Conservation (phyloP, 148 eudicot species). For the Rhododendron mucronatum region DNA sequence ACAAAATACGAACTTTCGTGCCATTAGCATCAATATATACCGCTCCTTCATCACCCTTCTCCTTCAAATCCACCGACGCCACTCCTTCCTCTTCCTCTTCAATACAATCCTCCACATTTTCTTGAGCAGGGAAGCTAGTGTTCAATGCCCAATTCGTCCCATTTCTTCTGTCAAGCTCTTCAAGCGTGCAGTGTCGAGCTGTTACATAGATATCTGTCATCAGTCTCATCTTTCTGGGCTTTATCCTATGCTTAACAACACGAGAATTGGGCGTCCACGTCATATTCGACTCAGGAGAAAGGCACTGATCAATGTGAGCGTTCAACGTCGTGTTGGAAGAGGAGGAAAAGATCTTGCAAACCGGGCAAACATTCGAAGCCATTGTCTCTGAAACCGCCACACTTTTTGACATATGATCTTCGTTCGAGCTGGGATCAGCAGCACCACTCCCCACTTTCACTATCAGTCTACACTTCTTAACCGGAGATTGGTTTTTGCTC, state of each 20-base stretch:
- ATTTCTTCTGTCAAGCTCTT: conserved; percentile 90
- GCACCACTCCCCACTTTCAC: conserved; percentile 37
- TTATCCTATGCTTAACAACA: conserved; percentile 57
- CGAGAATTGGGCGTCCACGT: conserved; percentile 43
- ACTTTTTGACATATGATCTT: conserved; percentile 32
- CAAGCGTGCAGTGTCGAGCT: conserved; percentile 65
- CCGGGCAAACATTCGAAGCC: conserved; percentile 79
- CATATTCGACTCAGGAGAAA: conserved; percentile 52
- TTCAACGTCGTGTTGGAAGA: conserved; percentile 93
- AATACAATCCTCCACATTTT: conserved; percentile 20
- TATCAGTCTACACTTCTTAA: conserved; percentile 49
- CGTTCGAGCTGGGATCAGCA: conserved; percentile 39
- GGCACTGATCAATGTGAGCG: conserved; percentile 97
- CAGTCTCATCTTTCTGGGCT: conserved; percentile 66
- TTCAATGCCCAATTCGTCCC: conserved; percentile 74
- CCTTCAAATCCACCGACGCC: conserved; percentile 14
- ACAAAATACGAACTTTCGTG: conserved; percentile 67
- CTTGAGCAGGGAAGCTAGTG: conserved; percentile 28
- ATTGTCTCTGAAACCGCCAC: conserved; percentile 38
- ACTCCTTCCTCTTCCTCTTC: conserved; percentile 14
- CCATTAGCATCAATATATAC: conserved; percentile 86
- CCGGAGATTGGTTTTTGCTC: conserved; percentile 25
- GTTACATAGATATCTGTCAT: conserved; percentile 73
- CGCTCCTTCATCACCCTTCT: conserved; percentile 37
- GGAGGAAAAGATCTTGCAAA: conserved; percentile 76